phyloP scores from a whole-genome alignment of 768 basidiomycete species.

The Amanita rubescens region DNA sequence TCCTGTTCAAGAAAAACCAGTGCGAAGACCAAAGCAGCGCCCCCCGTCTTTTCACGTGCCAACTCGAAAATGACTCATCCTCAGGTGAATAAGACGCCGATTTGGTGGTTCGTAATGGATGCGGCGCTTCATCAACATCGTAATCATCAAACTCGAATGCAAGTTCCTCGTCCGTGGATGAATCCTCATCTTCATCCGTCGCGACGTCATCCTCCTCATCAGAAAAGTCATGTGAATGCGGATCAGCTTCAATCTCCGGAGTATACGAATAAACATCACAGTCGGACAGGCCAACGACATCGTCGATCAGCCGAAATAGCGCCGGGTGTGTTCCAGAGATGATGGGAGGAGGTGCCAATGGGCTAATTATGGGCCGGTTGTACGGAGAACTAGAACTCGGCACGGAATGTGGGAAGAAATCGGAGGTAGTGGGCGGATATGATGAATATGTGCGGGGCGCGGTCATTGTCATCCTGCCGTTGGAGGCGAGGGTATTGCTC shows the following conservation, averaged over 20 bases:
- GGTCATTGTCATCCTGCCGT: constrained; percentile 54
- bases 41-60: constrained; percentile 53
- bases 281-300: constrained; percentile 82
- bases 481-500: constrained; percentile 74
- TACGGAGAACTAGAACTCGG: constrained; percentile 68
- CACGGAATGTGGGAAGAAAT: constrained; percentile 70
- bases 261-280: constrained; percentile 95
- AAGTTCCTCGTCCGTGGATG: constrained; percentile 64
- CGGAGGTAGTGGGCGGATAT: constrained; percentile 66
- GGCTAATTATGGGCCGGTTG: constrained; percentile 49
- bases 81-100: constrained; percentile 33
- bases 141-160: constrained; percentile 79
- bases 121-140: constrained; percentile 55
- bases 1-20: constrained; percentile 95
- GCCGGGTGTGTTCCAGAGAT: constrained; percentile 83
- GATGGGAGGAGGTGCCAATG: constrained; percentile 64
- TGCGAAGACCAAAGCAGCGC: constrained; percentile 93
- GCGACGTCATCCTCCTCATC: constrained; percentile 74
- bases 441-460: constrained; percentile 82
- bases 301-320: constrained; percentile 81
- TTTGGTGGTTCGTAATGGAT: constrained; percentile 29
- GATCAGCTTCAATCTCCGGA: constrained; percentile 91
- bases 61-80: constrained; percentile 29
- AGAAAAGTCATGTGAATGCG: constrained; percentile 77
- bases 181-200: constrained; percentile 58